These are phyloP conservation scores for Hypoxylon sp. DNA, from an alignment of 2,329 filamentous ascomycete species.

Conservation along the genomic window DNA sequence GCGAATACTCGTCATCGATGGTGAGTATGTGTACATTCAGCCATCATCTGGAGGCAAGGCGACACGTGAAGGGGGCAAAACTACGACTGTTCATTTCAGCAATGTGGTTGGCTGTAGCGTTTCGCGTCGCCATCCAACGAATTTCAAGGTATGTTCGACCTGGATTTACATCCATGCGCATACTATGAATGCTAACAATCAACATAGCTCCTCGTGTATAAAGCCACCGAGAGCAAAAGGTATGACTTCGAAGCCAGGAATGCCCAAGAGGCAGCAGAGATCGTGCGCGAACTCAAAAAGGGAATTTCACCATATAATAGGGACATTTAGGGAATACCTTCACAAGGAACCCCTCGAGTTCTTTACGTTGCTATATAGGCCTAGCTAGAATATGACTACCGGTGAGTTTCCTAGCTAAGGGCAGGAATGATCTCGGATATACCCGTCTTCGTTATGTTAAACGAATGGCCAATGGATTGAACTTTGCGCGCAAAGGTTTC, in stretches of 20 bases:
- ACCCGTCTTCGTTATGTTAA: not conserved
- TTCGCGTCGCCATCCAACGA: conserved; percentile 82
- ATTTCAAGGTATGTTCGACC: conserved; percentile 75
- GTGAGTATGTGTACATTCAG: conserved; percentile 90
- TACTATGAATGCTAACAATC: conserved; percentile 18
- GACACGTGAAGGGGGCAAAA: conserved; percentile 76
- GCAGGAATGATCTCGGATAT: conserved; percentile 10
- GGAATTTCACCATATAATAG: conserved; percentile 75
- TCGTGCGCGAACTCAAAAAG: conserved; percentile 83
- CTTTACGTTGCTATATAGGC: conserved; percentile 1
- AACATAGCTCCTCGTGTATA: conserved; percentile 77
- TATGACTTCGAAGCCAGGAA: conserved; percentile 88
- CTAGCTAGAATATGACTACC: conserved; percentile 13
- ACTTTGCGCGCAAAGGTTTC: conserved; percentile 1
- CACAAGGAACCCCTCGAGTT: not conserved
- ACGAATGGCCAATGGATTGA: not conserved
- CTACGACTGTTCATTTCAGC: conserved; percentile 85
- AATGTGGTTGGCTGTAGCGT: conserved; percentile 88
- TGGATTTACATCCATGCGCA: not conserved
- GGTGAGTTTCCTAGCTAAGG: conserved; percentile 22
- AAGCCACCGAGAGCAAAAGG: conserved; percentile 81
- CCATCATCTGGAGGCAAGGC: conserved; percentile 77
- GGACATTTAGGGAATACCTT: conserved; percentile 42
- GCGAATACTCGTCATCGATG: conserved; percentile 83
- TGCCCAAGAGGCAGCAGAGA: conserved; percentile 80